Evolutionary conservation across 306 rosid species (phyloP).

Genomic region (Geum urbanum): DNA sequence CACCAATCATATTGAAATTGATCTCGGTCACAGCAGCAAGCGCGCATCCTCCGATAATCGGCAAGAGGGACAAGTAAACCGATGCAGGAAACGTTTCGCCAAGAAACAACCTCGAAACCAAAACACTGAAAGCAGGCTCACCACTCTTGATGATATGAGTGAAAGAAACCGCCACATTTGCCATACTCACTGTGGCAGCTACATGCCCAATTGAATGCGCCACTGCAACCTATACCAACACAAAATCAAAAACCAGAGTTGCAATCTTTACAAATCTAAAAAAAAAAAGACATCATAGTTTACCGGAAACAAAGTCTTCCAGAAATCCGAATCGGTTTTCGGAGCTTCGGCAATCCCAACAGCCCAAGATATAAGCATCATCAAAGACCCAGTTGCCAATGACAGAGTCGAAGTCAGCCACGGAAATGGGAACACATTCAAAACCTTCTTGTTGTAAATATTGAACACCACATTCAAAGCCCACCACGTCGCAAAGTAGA

Average conservation of each 20-base stretch:
- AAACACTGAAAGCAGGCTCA: slow-evolving; percentile 91
- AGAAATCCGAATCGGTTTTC: slow-evolving; percentile 63
- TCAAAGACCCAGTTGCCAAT: slow-evolving; percentile 76
- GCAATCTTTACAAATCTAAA: neutral
- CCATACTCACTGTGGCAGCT: slow-evolving; percentile 94
- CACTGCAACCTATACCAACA: slow-evolving; percentile 59
- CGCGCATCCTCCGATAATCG: slow-evolving; percentile 86
- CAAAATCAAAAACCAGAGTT: slow-evolving; percentile 7
- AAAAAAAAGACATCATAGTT: neutral
- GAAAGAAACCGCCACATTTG: slow-evolving; percentile 89
- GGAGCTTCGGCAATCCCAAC: slow-evolving; percentile 60
- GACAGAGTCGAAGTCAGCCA: slow-evolving; percentile 90
- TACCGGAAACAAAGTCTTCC: slow-evolving; percentile 72
- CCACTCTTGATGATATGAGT: slow-evolving; percentile 94
- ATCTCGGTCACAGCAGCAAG: slow-evolving; percentile 82
- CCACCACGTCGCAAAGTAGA: slow-evolving; percentile 89
- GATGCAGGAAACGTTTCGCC: slow-evolving; percentile 68
- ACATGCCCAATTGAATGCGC: slow-evolving; percentile 96
- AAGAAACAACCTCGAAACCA: slow-evolving; percentile 68
- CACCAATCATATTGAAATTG: slow-evolving; percentile 80
- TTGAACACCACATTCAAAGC: slow-evolving; percentile 84
- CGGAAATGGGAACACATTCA: slow-evolving; percentile 81
- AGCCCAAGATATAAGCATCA: slow-evolving; percentile 83
- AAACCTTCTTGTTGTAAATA: slow-evolving; percentile 85
- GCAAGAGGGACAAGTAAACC: slow-evolving; percentile 70